Conservation (phyloP, 2,329 filamentous ascomycete genomes). For the Fusarium chuoi region DNA sequence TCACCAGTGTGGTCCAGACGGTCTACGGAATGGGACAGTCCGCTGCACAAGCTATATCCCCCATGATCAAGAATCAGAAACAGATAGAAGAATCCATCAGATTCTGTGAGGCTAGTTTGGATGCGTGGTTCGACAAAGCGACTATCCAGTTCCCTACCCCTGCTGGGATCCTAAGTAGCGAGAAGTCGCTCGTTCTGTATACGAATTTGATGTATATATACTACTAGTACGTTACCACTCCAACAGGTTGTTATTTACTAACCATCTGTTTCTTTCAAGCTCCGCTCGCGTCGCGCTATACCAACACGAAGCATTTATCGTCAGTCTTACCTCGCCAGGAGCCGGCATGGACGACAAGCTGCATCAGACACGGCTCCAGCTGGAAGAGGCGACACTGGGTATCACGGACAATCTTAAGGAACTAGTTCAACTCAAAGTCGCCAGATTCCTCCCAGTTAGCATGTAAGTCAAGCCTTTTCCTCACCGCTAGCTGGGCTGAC, state of each 20-base stretch:
- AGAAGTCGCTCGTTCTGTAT: constrained; percentile 14
- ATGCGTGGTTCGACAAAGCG: constrained; percentile 14
- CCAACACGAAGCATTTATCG: background rate
- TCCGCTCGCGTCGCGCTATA: background rate
- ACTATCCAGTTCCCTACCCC: constrained; percentile 7
- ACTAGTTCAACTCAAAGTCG: constrained; percentile 11
- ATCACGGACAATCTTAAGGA: constrained; percentile 28
- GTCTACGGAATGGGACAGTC: background rate
- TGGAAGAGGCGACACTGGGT: constrained; percentile 1
- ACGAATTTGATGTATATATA: constrained; percentile 31
- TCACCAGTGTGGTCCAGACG: background rate
- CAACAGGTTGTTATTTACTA: fast-evolving
- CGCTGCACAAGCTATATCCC: background rate
- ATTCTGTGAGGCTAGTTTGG: background rate
- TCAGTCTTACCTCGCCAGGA: background rate
- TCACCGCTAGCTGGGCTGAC: fast-evolving
- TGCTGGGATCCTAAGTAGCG: background rate
- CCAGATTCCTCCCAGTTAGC: constrained; percentile 17
- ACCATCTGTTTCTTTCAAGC: background rate
- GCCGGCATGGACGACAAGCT: background rate
- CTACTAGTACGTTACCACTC: background rate
- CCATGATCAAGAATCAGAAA: background rate
- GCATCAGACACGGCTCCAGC: background rate
- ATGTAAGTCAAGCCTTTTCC: background rate
- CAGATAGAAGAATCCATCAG: fast-evolving